These are phyloP conservation scores for Triticum dicoccoides DNA, from an alignment of 176 grass and related monocot species.

Conservation along the genomic window DNA sequence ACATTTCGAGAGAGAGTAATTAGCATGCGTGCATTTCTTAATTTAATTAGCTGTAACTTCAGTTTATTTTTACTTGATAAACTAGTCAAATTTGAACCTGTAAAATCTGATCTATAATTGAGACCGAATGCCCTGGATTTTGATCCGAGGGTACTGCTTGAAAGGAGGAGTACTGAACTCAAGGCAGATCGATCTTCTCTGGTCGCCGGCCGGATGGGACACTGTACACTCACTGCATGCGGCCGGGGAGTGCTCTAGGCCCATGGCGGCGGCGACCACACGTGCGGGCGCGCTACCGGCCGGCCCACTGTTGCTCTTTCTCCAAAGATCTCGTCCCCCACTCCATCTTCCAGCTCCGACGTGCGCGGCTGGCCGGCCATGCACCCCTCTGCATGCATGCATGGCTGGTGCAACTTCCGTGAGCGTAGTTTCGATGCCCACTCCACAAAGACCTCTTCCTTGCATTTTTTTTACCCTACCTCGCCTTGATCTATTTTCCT, in stretches of 20 bases:
- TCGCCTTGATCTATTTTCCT: no score
- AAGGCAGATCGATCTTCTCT: slow-evolving; percentile 30
- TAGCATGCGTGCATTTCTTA: neutral
- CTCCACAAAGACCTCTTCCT: no score
- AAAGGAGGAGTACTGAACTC: slow-evolving; percentile 24
- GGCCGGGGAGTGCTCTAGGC: neutral
- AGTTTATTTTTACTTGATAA: neutral
- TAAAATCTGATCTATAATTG: neutral
- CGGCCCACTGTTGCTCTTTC: slow-evolving; percentile 16
- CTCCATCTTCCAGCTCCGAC: slow-evolving; percentile 12
- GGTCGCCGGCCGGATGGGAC: slow-evolving; percentile 53
- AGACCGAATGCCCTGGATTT: neutral
- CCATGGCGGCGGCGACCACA: slow-evolving; percentile 50
- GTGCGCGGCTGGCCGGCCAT: neutral
- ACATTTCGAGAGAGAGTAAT: neutral
- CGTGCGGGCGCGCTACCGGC: slow-evolving; percentile 23
- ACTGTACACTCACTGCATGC: neutral
- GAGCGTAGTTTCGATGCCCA: neutral
- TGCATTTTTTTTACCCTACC: no score
- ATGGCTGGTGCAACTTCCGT: neutral
- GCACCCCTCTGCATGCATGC: slow-evolving; percentile 18
- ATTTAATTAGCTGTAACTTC: neutral
- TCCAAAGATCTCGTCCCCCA: slow-evolving; percentile 10
- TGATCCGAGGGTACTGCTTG: neutral
- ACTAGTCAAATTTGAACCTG: neutral